These are phyloP conservation scores for Microstegium vimineum DNA, from an alignment of 176 grass and related monocot genomes.

Conservation along the genomic window DNA sequence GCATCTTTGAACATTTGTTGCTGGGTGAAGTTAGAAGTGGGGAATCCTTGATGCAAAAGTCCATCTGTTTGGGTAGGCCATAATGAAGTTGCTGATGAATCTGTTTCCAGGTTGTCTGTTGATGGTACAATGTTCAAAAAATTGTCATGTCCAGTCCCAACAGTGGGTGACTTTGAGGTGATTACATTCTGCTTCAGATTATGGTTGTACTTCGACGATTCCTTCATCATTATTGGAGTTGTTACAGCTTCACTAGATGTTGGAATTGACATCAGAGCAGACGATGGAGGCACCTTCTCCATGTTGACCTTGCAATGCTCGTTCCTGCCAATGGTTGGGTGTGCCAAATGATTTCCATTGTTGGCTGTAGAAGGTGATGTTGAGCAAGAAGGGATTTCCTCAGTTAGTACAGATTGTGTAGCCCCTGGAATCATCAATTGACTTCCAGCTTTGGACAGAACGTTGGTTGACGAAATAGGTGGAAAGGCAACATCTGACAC, in stretches of 20 bases:
- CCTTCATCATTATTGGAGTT: slow-evolving; percentile 38
- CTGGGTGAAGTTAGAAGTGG: slow-evolving; percentile 55
- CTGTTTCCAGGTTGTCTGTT: slow-evolving; percentile 77
- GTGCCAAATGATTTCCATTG: slow-evolving; percentile 48
- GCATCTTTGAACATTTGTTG: slow-evolving; percentile 64
- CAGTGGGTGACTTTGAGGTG: slow-evolving; percentile 51
- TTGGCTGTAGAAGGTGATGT: slow-evolving; percentile 78
- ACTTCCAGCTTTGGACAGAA: slow-evolving; percentile 45
- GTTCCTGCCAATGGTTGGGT: slow-evolving; percentile 36
- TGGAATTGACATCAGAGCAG: slow-evolving; percentile 38
- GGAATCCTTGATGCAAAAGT: slow-evolving; percentile 68
- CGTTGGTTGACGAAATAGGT: slow-evolving; percentile 24
- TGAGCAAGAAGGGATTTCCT: slow-evolving; percentile 85
- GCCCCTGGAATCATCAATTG: slow-evolving; percentile 29
- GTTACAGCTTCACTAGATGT: slow-evolving; percentile 49
- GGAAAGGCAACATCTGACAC: slow-evolving; percentile 47
- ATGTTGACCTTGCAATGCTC: slow-evolving; percentile 49
- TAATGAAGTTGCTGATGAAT: slow-evolving; percentile 88
- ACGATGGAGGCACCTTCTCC: slow-evolving; percentile 50
- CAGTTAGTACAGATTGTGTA: slow-evolving; percentile 78
- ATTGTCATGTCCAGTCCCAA: slow-evolving; percentile 48
- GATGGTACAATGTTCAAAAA: slow-evolving; percentile 57
- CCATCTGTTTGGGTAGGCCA: slow-evolving; percentile 75
- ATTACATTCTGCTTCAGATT: slow-evolving; percentile 51
- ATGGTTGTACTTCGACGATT: slow-evolving; percentile 47